Evolutionary conservation across 2,329 filamentous ascomycete genomes (phyloP), one percentile per base, ranked within the genome.

Genomic region (Monosporascus sp.): DNA sequence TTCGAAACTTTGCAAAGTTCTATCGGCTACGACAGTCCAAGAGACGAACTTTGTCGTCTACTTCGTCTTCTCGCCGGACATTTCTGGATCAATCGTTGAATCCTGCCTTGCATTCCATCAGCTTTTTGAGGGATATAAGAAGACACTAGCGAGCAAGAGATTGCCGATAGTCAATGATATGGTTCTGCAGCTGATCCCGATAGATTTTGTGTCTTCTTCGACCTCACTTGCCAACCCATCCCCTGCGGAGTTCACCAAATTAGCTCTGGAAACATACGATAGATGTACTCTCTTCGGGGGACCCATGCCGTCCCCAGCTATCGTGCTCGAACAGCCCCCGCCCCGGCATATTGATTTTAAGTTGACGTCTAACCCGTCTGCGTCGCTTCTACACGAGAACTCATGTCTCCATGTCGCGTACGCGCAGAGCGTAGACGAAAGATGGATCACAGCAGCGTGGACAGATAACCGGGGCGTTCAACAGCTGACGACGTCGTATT

Each of bases 391-490:
- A 50, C 82, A 87, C 51, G 89, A 94, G 65, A 90, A 91, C 58
- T 88, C 84, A 0, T 87, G 87, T 62, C 82, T 96, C 31, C 90
- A 96, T 66, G 74, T 95, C 45, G 88, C 86, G 1, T 95, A 95
- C 63, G 82, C 87, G 2, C 79, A 85, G 51, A 92, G 88, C 62
- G 75, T 85, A 11, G 88, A 93, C 65, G 83, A 86, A 20, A 76
- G 85, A 8, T 96, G 90, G 90, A 73, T 94, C 38, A 86, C 85
- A 14, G 87, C 84, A 6, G 86, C 87, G 0, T 95, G 90, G 90
- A 89, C 86, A 1, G 89, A 95, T 64, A 89, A 84, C 59, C 81
- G 81, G 25, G 90, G 90, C 2, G 83, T 81, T 54, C 83, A 88
- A 55, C 88, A 92, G 66, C 83, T 85, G 59, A 88, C 81, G 17